Base-by-base conservation (phyloP, 306 rosid genomes). In the Citrullus amarus region DNA sequence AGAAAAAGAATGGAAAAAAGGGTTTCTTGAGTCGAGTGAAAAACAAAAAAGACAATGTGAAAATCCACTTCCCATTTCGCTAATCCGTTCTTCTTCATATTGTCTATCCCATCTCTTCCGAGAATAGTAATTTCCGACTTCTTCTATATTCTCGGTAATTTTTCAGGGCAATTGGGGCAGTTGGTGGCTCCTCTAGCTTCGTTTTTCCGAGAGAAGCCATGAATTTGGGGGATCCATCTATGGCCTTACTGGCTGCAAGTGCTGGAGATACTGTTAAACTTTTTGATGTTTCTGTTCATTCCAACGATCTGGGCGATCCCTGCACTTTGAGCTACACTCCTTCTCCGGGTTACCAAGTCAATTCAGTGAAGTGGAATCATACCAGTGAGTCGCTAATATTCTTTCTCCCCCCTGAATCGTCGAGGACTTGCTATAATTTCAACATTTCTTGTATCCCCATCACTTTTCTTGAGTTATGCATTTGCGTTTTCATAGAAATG, bases 321-420 rank as follows among this genome's bases (percentile, higher is more conserved):
- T 93, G 98, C 62, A 85, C 88, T 8, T 90, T 93, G 84, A 91
- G 89, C 87, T 96, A 88, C 86, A 86, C 89, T 76, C 99, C 98
- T 36, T 91, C 96, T 59, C 90, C 96, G 30, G 91, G 96, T 36
- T 89, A 57, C 56, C 91, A 87, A 72, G 91, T 96, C 88, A 90
- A 96, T 88, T 91, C 97, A 36, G 89, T 96, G 68, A 96, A 91
- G 82, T 96, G 99, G 99, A 92, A 92, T 84, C 99, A 96, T 82
- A 92, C 99, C 53, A 96, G 99, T 96, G 43, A 90, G 89, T 90
- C 59, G 20, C 73, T 69, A 55, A 28, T 14, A 34, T 51, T 73
- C 41, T 9, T 46, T 22, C 36, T 69, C 10, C 7, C 57, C 6
- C 3, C 57, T 6, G 57, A 53, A 4, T 53, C 20, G 15, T 17